phyloP scores from a whole-genome alignment of 2,329 filamentous ascomycete genomes.

The Fusarium coffeatum region DNA sequence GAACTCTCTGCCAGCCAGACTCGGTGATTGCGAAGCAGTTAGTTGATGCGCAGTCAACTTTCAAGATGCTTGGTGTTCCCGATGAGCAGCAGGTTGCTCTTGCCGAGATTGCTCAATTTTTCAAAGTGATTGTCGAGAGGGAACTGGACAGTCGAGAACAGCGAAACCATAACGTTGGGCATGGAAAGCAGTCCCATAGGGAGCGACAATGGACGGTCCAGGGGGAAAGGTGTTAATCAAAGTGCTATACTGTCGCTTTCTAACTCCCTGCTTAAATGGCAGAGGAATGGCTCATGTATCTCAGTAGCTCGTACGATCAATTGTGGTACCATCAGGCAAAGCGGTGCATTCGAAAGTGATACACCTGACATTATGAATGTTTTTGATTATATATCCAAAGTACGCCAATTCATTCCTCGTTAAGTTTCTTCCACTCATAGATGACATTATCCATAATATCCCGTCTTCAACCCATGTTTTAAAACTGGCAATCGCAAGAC shows the following conservation, averaged over 20 bases:
- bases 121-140: conserved; percentile 63
- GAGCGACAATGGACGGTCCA: conserved; percentile 23
- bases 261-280: neutral
- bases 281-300: neutral
- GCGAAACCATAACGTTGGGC: conserved; percentile 36
- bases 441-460: neutral
- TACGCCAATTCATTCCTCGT: conserved; percentile 33
- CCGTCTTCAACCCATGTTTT: conserved; percentile 9
- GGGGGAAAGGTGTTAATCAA: conserved; percentile 1
- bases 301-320: neutral
- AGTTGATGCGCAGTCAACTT: conserved; percentile 63
- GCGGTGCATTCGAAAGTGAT: neutral
- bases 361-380: neutral
- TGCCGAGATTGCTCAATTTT: conserved; percentile 65
- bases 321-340: conserved; percentile 1
- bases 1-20: conserved; percentile 69
- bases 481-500: neutral
- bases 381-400: neutral
- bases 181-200: conserved; percentile 12
- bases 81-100: conserved; percentile 60
- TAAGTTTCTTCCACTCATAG: conserved; percentile 10
- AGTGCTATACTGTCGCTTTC: neutral
- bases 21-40: conserved; percentile 69
- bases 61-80: conserved; percentile 61
- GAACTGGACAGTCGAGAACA: conserved; percentile 51